Percentiles rank a stretch among this genome's conserved stretches.
Evolutionary conservation across 2,329 filamentous ascomycete genomes (phyloP).

Genomic region (Ophiosphaerella korrae): DNA sequence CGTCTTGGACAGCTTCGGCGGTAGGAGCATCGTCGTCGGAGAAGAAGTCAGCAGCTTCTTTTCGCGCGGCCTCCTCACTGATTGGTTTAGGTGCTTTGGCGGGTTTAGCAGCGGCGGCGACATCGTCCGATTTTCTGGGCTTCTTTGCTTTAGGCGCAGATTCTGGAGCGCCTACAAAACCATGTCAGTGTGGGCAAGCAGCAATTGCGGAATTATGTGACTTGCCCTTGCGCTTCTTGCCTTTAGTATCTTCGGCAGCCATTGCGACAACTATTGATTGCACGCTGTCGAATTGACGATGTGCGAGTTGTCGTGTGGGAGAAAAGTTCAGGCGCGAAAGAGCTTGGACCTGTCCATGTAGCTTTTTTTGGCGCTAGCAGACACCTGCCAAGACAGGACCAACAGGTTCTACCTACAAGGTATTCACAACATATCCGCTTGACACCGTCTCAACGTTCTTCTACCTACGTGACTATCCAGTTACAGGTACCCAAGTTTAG

Average conservation of each 20-base stretch:
- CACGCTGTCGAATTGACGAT: constrained; percentile 9
- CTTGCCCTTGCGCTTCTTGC: constrained; percentile 62
- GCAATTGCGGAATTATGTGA: constrained; percentile 3
- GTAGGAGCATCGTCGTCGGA: constrained; percentile 30
- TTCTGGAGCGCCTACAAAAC: constrained; percentile 37
- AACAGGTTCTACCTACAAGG: neutral
- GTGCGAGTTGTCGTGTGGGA: constrained; percentile 19
- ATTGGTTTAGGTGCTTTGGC: constrained; percentile 22
- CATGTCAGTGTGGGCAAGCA: constrained; percentile 12
- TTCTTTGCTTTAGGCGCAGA: constrained; percentile 46
- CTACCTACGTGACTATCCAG: neutral
- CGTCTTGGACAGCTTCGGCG: constrained; percentile 14
- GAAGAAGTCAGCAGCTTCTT: constrained; percentile 45
- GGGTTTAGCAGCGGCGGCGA: constrained; percentile 23
- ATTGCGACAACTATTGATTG: constrained; percentile 45
- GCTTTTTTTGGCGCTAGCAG: constrained; percentile 40
- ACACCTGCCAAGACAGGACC: constrained; percentile 18
- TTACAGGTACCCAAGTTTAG: neutral
- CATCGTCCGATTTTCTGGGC: constrained; percentile 43
- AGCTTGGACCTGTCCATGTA: constrained; percentile 30
- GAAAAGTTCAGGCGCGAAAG: constrained; percentile 37
- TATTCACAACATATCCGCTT: neutral
- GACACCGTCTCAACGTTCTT: neutral
- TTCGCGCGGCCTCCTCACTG: constrained; percentile 37
- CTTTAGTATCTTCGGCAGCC: constrained; percentile 58